These are phyloP conservation scores for Colletotrichum musae DNA, from an alignment of 2,329 filamentous ascomycete genomes.

Conservation along the genomic window DNA sequence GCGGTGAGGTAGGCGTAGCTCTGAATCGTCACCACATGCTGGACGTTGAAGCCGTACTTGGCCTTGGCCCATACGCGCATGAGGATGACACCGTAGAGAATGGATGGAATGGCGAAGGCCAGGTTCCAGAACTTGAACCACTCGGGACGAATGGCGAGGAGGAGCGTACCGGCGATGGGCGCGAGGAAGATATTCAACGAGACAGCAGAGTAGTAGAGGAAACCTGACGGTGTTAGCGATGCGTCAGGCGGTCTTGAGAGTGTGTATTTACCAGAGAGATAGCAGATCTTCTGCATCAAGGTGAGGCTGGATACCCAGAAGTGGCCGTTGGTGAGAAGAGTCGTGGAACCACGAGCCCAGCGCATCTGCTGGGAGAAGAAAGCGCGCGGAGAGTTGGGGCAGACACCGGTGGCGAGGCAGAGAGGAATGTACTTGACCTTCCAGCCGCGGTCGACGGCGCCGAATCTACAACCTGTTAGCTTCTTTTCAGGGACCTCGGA, in stretches of 20 bases:
- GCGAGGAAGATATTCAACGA: slow-evolving; percentile 57
- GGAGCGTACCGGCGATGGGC: slow-evolving; percentile 55
- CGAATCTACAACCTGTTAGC: slow-evolving; percentile 46
- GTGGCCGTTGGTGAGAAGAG: slow-evolving; percentile 56
- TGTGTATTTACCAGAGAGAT: slow-evolving; percentile 52
- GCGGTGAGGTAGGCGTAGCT: slow-evolving; percentile 59
- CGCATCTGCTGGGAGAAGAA: slow-evolving; percentile 62
- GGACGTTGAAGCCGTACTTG: slow-evolving; percentile 58
- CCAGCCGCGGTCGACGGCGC: slow-evolving; percentile 58
- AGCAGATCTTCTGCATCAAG: slow-evolving; percentile 58
- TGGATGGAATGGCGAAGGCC: slow-evolving; percentile 57
- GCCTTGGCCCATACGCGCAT: slow-evolving; percentile 58
- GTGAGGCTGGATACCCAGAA: slow-evolving; percentile 57
- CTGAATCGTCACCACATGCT: slow-evolving; percentile 57
- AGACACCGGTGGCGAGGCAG: slow-evolving; percentile 58
- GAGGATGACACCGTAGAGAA: slow-evolving; percentile 55
- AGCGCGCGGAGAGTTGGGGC: slow-evolving; percentile 57
- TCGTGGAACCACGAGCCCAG: slow-evolving; percentile 58
- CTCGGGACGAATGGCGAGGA: slow-evolving; percentile 56
- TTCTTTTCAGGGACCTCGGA: no score
- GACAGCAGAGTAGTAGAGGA: slow-evolving; percentile 57
- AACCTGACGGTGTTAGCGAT: slow-evolving; percentile 41
- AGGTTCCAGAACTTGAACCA: slow-evolving; percentile 61
- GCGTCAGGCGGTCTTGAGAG: fast-evolving
- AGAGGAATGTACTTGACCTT: slow-evolving; percentile 58